Conservation (phyloP, 371 early-diverging fungal genomes). For the Homolaphlyctis polyrhiza region DNA sequence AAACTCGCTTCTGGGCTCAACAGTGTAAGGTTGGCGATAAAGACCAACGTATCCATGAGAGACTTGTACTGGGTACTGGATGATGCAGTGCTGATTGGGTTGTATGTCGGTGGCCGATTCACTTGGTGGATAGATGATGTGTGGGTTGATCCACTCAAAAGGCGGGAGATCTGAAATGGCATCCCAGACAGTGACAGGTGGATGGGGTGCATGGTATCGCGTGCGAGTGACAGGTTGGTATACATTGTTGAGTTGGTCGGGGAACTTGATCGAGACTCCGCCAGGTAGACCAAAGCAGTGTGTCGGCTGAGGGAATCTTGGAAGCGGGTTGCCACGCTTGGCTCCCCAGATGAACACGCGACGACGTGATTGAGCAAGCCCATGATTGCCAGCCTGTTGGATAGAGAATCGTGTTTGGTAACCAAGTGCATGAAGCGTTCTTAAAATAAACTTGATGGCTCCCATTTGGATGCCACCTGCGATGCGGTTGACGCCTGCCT, state of each 20-base stretch:
- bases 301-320: conserved; percentile 46
- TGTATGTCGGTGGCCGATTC: neutral
- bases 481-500: conserved; percentile 34
- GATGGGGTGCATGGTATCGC: conserved; percentile 45
- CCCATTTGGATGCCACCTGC: conserved; percentile 50
- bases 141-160: conserved; percentile 52
- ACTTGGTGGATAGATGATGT: conserved; percentile 7
- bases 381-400: conserved; percentile 56
- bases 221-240: conserved; percentile 36
- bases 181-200: conserved; percentile 46
- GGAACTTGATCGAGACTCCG: conserved; percentile 28
- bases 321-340: conserved; percentile 44
- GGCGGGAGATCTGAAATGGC: conserved; percentile 57
- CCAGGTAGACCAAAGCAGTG: conserved; percentile 37
- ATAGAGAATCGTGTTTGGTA: conserved; percentile 55
- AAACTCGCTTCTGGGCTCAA: conserved; percentile 1
- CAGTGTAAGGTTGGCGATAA: neutral
- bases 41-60: neutral
- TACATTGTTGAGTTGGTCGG: conserved; percentile 12
- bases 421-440: conserved; percentile 52
- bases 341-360: conserved; percentile 58
- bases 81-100: neutral
- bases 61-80: neutral
- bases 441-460: conserved; percentile 56
- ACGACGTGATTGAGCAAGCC: conserved; percentile 53